Conservation (phyloP, 306 rosid species). For the Vigna mungo region DNA sequence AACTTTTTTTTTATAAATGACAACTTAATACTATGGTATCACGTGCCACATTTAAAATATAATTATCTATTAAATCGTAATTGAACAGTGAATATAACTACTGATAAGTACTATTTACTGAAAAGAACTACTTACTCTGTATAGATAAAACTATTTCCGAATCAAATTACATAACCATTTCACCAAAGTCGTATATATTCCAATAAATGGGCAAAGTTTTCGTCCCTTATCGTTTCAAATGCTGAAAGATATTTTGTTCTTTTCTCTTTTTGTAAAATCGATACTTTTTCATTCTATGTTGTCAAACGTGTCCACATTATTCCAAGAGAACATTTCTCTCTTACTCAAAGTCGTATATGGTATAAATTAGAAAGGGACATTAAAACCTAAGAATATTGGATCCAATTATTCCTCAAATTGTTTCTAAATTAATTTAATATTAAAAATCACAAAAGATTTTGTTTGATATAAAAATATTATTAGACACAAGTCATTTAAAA, state of each 20-base stretch:
- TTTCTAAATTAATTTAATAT: too few species aligned
- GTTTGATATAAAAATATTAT: too few species aligned
- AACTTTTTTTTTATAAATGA: too few species aligned
- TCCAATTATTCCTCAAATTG: neutral
- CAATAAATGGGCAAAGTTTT: neutral
- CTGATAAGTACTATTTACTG: too few species aligned
- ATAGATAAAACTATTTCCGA: too few species aligned
- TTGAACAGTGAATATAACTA: too few species aligned
- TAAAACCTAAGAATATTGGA: neutral
- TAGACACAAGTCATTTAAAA: neutral
- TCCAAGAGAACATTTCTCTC: neutral
- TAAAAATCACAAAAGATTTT: too few species aligned
- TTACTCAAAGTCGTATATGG: neutral
- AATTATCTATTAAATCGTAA: too few species aligned
- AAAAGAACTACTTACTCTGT: neutral
- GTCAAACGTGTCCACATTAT: constrained; percentile 4
- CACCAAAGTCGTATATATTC: neutral
- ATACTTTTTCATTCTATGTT: neutral
- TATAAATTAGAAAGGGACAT: neutral
- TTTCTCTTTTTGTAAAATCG: neutral
- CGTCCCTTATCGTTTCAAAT: neutral
- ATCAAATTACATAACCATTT: neutral
- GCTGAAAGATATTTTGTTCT: constrained; percentile 13
- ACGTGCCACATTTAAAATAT: too few species aligned
- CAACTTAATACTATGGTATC: too few species aligned